A percentile compares a stretch with the other conserved stretches of the same genome.
phyloP scores from a whole-genome alignment of 495 filamentous ascomycete genomes.

The Lasiosphaeria miniovina region DNA sequence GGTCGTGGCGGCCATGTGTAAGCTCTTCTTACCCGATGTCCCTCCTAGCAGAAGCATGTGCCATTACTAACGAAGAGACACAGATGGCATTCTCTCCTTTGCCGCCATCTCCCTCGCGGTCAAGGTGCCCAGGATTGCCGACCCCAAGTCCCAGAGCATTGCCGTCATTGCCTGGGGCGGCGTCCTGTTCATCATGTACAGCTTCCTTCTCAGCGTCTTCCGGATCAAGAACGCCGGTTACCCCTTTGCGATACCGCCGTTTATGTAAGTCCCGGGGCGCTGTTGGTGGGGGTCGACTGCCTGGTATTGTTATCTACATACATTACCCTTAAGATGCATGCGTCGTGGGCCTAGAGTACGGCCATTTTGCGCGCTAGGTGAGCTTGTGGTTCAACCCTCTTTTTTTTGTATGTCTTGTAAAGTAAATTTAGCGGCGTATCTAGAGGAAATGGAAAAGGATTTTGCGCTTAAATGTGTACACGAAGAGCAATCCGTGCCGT shows the following conservation, averaged over 20 bases:
- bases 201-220: constrained; percentile 91
- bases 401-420: background rate
- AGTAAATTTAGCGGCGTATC: constrained; percentile 13
- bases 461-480: background rate
- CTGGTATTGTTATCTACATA: background rate
- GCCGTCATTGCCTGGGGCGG: constrained; percentile 79
- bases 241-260: constrained; percentile 89
- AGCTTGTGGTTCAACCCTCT: background rate
- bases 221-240: constrained; percentile 93
- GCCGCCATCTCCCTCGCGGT: constrained; percentile 83
- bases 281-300: background rate
- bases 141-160: constrained; percentile 74
- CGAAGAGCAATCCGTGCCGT: background rate
- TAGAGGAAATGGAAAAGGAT: constrained; percentile 18
- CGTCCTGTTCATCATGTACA: constrained; percentile 80
- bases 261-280: constrained; percentile 46
- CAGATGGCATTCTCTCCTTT: constrained; percentile 92
- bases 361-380: background rate
- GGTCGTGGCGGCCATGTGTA: constrained; percentile 93
- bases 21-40: constrained; percentile 36
- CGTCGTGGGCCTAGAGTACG: background rate
- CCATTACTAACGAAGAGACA: constrained; percentile 24
- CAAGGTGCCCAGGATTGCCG: constrained; percentile 83
- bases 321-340: background rate
- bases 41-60: background rate